Percentiles rank a stretch among this genome's conserved stretches.
Conservation (phyloP, 805 yeast genomes). For the Hanseniaspora nectarophila region DNA sequence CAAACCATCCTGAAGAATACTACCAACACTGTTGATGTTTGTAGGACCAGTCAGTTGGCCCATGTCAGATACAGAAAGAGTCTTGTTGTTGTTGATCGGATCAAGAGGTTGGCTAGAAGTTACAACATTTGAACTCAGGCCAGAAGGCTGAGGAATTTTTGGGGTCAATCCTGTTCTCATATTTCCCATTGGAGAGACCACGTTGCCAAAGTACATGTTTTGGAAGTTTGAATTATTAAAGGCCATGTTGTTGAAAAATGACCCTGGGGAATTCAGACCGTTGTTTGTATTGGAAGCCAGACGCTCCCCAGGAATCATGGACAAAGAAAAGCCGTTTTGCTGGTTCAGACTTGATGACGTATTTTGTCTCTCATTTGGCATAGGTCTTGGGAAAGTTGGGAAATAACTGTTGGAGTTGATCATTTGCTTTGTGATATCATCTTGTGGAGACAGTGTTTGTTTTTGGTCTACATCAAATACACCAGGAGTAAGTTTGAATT, state of each 20-base stretch:
- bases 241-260: constrained; percentile 16
- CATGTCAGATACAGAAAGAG: constrained; percentile 6
- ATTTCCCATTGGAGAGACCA: constrained; percentile 62
- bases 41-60: background rate
- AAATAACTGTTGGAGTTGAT: background rate
- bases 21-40: background rate
- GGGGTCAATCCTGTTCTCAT: constrained; percentile 65
- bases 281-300: constrained; percentile 13
- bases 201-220: constrained; percentile 37
- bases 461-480: background rate
- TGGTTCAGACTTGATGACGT: background rate
- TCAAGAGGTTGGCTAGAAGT: constrained; percentile 18
- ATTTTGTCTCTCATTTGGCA: constrained; percentile 16
- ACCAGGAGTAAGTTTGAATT: constrained; percentile 6
- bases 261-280: constrained; percentile 18
- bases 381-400: background rate
- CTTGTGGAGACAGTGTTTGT: constrained; percentile 1
- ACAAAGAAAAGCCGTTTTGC: constrained; percentile 16
- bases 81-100: constrained; percentile 16
- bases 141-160: constrained; percentile 29
- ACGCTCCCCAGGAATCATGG: background rate
- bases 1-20: background rate
- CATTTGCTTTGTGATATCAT: constrained; percentile 2
- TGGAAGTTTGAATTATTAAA: background rate
- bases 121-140: background rate